A percentile compares a stretch with the other conserved stretches of the same genome.
Evolutionary conservation across 75 land plant species (phyloP).

Genomic region (Ceratopteris richardii): DNA sequence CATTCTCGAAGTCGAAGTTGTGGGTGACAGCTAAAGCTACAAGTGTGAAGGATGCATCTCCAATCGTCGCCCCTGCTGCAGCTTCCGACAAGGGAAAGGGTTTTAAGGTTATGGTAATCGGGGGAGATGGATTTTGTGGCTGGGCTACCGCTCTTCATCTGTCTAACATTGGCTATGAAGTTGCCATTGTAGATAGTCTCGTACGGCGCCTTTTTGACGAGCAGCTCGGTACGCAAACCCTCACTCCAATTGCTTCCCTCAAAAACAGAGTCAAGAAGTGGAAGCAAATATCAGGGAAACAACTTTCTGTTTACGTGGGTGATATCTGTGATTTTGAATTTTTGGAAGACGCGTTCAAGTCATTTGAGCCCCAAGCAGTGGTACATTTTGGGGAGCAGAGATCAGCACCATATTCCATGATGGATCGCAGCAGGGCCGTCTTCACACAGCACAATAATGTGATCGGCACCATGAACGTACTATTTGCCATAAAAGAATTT

Average conservation of each 20-base stretch:
- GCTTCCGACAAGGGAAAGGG: neutral
- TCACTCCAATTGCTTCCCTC: conserved; percentile 89
- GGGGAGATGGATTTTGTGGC: conserved; percentile 98
- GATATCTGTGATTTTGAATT: conserved; percentile 98
- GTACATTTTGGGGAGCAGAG: conserved; percentile 98
- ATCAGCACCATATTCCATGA: conserved; percentile 98
- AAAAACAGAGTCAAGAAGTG: conserved; percentile 71
- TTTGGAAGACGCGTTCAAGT: conserved; percentile 63
- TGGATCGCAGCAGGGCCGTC: conserved; percentile 84
- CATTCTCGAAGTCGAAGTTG: too few relatives aligned
- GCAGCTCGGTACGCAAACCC: conserved; percentile 81
- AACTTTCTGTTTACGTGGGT: conserved; percentile 62
- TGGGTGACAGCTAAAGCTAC: too few relatives aligned
- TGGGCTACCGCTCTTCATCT: conserved; percentile 99
- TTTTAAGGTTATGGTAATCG: conserved; percentile 84
- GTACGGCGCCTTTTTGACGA: conserved; percentile 89
- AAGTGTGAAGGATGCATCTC: too few relatives aligned
- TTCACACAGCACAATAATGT: conserved; percentile 96
- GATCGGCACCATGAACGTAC: conserved; percentile 91
- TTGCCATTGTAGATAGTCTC: conserved; percentile 86
- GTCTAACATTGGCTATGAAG: conserved; percentile 82
- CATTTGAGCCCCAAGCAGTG: conserved; percentile 85
- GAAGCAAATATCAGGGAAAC: conserved; percentile 71
- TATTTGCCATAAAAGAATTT: conserved; percentile 94
- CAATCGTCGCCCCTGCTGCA: too few relatives aligned